These are phyloP conservation scores for Pseudopediastrum boryanum DNA, from an alignment of 139 green algal species.

Conservation along the genomic window DNA sequence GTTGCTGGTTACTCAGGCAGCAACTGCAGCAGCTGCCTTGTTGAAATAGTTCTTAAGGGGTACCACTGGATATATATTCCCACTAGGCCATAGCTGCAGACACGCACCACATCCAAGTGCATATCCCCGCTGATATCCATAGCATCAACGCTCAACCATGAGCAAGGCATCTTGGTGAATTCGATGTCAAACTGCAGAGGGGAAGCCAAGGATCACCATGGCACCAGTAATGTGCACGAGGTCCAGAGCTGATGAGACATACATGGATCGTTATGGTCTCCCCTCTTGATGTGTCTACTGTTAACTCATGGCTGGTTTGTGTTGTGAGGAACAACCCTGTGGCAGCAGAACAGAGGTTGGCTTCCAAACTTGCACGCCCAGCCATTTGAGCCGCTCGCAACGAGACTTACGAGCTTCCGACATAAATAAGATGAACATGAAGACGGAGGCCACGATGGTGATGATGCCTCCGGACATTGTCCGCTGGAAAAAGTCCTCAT, in stretches of 20 bases:
- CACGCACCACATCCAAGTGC: slow-evolving; percentile 89
- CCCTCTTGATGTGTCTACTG: slow-evolving; percentile 86
- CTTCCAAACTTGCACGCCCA: too few species aligned
- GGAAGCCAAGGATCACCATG: not conserved
- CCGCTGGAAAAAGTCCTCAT: slow-evolving; percentile 93
- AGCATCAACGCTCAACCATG: slow-evolving; percentile 90
- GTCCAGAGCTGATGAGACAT: slow-evolving; percentile 5
- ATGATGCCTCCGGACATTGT: slow-evolving; percentile 92
- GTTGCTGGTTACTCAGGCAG: too few species aligned
- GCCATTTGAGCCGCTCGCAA: not conserved
- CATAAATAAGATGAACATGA: slow-evolving; percentile 95
- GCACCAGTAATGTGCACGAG: too few species aligned
- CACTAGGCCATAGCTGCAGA: slow-evolving; percentile 1
- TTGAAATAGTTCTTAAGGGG: too few species aligned
- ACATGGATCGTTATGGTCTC: slow-evolving; percentile 92
- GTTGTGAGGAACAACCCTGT: slow-evolving; percentile 80
- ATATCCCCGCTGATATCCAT: slow-evolving; percentile 97
- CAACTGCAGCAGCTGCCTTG: too few species aligned
- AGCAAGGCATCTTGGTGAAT: slow-evolving; percentile 89
- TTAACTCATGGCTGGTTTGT: slow-evolving; percentile 79
- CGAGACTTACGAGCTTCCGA: slow-evolving; percentile 85
- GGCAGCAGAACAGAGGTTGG: not conserved
- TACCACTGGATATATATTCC: too few species aligned
- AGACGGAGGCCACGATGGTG: slow-evolving; percentile 80
- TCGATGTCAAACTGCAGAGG: slow-evolving; percentile 88